Base-by-base conservation (phyloP, 306 rosid genomes). In the Castanea mollissima region DNA sequence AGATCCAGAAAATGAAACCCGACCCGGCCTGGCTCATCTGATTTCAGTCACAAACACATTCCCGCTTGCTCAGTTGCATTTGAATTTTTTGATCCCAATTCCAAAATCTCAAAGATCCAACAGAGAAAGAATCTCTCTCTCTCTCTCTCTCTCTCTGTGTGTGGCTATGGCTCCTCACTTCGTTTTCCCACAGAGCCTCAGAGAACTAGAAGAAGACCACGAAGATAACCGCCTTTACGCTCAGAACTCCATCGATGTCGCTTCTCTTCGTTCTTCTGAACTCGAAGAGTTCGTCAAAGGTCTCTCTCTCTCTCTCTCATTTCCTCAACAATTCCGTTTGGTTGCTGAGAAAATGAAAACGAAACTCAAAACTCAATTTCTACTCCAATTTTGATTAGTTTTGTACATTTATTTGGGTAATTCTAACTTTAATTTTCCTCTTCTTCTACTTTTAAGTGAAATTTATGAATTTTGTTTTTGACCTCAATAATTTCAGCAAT, bases 221-320 rank as follows among this genome's bases (percentile, higher is more conserved):
- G 88, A 90, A 69, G 92, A 86, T 69, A 80, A 89, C 78, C 83
- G 88, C 46, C 91, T 95, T 84, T 73, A 32, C 83, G 92, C 84
- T 19, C 90, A 62, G 51, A 90, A 86, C 73, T 83, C 83, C 16
- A 25, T 71, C 51, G 80, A 92, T 78, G 31, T 88, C 52, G 29
- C 92, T 29, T 85, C 90, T 52, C 82, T 92, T 31, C 87, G 82
- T 10, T 71, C 97, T 41, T 86, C 97, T 51, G 83, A 90, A 82
- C 88, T 95, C 56, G 94, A 92, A 78, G 99, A 95, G 73, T 91
- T 92, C 81, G 97, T 92, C 85, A 95, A 95, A 95, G 97, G 98
- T 93, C 38, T 19, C 78, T 12, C 52, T 64, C 63, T 16, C 55
- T 52, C 6, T 82, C 76, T 13, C n/a, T 38, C 62, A 4, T 51